phyloP scores from a whole-genome alignment of 1,284 basidiomycete genomes.

The Ustilago lituana region DNA sequence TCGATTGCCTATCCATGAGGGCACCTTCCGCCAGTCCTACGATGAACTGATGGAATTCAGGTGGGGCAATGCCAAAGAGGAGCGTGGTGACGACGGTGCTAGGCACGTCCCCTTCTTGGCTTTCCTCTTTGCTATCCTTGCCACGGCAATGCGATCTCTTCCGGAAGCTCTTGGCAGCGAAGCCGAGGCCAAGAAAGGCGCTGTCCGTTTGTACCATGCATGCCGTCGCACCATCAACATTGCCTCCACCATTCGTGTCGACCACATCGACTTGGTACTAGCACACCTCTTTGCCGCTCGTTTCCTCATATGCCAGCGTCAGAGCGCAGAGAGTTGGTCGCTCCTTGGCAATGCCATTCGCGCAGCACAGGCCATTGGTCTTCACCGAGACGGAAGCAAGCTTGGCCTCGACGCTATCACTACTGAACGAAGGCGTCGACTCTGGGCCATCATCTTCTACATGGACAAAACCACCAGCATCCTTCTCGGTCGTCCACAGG shows the following conservation, averaged over 20 bases:
- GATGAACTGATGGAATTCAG: constrained; percentile 76
- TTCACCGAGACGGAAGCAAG: constrained; percentile 89
- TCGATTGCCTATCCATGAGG: constrained; percentile 89
- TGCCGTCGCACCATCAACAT: constrained; percentile 70
- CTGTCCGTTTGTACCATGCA: constrained; percentile 71
- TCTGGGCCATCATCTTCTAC: constrained; percentile 94
- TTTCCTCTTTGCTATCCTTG: constrained; percentile 89
- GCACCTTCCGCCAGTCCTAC: constrained; percentile 83
- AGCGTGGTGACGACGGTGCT: constrained; percentile 72
- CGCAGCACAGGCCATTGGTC: constrained; percentile 90
- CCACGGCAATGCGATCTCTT: constrained; percentile 83
- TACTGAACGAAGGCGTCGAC: constrained; percentile 86
- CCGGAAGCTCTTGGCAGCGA: constrained; percentile 74
- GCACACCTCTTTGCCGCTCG: constrained; percentile 73
- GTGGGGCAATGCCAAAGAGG: constrained; percentile 53
- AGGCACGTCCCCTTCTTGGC: constrained; percentile 86
- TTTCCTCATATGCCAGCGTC: constrained; percentile 86
- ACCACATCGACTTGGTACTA: constrained; percentile 64
- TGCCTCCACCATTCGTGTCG: constrained; percentile 57
- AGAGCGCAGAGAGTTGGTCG: constrained; percentile 93
- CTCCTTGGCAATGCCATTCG: constrained; percentile 89
- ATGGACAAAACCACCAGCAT: constrained; percentile 91
- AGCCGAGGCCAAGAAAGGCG: constrained; percentile 53
- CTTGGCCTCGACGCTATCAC: constrained; percentile 73
- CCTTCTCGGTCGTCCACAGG: constrained; percentile 82